phyloP scores from a whole-genome alignment of 2,329 filamentous ascomycete genomes.

The Passalora sequoiae region DNA sequence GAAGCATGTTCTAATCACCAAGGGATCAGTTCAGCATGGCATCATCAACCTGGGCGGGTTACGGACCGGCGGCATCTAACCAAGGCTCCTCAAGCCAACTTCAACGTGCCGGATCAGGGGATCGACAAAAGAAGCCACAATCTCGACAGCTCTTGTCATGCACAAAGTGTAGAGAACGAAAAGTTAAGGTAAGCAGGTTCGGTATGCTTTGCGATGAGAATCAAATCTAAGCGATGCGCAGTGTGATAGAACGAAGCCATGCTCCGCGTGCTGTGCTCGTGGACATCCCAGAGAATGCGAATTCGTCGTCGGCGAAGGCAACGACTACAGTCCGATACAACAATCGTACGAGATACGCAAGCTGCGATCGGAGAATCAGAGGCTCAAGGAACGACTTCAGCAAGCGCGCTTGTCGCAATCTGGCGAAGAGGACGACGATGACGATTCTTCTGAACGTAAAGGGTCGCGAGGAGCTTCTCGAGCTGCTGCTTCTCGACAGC shows the following conservation, averaged over 20 bases:
- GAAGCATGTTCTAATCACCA: constrained; percentile 12
- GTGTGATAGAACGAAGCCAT: constrained; percentile 48
- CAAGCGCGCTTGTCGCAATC: constrained; percentile 27
- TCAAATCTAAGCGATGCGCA: constrained; percentile 22
- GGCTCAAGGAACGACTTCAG: constrained; percentile 41
- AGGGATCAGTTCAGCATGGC: constrained; percentile 18
- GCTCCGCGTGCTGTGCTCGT: constrained; percentile 46
- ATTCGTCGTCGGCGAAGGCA: constrained; percentile 43
- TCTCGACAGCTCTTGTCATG: constrained; percentile 44
- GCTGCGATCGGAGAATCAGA: constrained; percentile 43
- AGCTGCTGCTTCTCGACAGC: constrained; percentile 25
- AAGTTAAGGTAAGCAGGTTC: constrained; percentile 41
- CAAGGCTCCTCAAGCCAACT: constrained; percentile 20
- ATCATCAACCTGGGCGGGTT: constrained; percentile 28
- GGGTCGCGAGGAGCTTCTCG: constrained; percentile 19
- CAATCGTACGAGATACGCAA: constrained; percentile 46
- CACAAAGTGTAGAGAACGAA: constrained; percentile 46
- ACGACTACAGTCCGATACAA: constrained; percentile 44
- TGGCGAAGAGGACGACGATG: constrained; percentile 38
- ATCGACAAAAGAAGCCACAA: constrained; percentile 38
- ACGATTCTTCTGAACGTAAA: constrained; percentile 26
- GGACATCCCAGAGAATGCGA: constrained; percentile 46
- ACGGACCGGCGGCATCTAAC: constrained; percentile 24
- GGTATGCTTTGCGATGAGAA: constrained; percentile 4
- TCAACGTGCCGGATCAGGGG: constrained; percentile 22